Evolutionary conservation across 2,329 filamentous ascomycete species (phyloP).

Genomic region (Myriosclerotinia scirpicola): DNA sequence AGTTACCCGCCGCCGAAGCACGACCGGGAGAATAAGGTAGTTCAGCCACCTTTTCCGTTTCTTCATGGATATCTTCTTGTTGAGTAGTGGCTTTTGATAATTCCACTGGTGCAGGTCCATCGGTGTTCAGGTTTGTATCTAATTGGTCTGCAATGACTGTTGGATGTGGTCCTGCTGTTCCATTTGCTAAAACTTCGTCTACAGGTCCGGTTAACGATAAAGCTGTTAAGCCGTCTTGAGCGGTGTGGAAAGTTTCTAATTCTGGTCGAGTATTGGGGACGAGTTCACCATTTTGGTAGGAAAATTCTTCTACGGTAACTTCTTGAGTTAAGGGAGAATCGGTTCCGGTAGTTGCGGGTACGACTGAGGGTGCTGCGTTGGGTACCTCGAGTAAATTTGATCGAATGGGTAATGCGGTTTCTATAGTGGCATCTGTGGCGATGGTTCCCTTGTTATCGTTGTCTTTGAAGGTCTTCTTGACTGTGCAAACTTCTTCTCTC

Average conservation of each 20-base stretch:
- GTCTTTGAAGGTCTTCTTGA: constrained; percentile 26
- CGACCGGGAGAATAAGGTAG: background rate
- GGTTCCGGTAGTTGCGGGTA: constrained; percentile 9
- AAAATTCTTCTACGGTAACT: constrained; percentile 2
- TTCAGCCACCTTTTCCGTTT: background rate
- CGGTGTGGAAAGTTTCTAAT: constrained; percentile 33
- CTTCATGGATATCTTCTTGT: constrained; percentile 14
- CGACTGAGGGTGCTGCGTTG: constrained; percentile 23
- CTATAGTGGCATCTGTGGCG: background rate
- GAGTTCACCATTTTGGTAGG: constrained; percentile 31
- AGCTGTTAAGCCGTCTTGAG: constrained; percentile 26
- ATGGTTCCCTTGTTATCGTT: constrained; percentile 6
- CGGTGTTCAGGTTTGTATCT: background rate
- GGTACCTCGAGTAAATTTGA: constrained; percentile 26
- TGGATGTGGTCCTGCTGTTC: constrained; percentile 9
- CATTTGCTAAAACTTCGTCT: constrained; percentile 24
- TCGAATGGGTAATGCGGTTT: background rate
- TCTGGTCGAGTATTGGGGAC: constrained; percentile 31
- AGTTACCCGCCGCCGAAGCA: background rate
- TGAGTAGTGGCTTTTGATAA: constrained; percentile 11
- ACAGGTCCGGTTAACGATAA: constrained; percentile 30
- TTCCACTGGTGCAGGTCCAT: background rate
- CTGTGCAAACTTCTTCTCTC: constrained; percentile 42
- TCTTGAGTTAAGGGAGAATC: constrained; percentile 7
- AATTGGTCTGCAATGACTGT: background rate